Base-by-base conservation (phyloP, 2,329 filamentous ascomycete genomes). In the Coniochaeta pulveracea region DNA sequence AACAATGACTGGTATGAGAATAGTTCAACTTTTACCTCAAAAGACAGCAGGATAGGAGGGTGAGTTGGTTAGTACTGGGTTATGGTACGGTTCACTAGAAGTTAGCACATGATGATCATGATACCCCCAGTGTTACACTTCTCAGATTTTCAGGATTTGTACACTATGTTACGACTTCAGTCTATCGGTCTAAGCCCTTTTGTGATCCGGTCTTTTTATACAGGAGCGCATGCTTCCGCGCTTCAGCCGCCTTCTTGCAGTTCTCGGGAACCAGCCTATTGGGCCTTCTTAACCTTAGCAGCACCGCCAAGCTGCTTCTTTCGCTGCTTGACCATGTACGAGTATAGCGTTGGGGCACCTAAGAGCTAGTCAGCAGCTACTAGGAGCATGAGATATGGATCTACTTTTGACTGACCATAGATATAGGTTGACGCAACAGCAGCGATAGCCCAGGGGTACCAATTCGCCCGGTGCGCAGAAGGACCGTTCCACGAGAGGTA, bases 251-350 rank as follows among this genome's bases (percentile, higher is more conserved):
- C n/a, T n/a, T n/a, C n/a, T n/a, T n/a, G n/a, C n/a, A n/a, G n/a
- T n/a, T n/a, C n/a, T n/a, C n/a, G n/a, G n/a, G n/a, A 14, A 11
- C 9, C 4, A 3, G n/a, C 47, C 36, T 43, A 64, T 45, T 61
- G 53, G 9, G 46, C 47, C 38, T 60, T 60, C 51, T 69, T 65
- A 29, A 48, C 47, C 30, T 59, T 51, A 43, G 63, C 63, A 85
- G 64, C 34, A 89, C 74, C 34, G 5, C 47, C 42, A 10, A 49
- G 39, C 34, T 49, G 40, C 69, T 85, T 93, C 44, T 74, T 69
- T 46, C 89, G 70, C 69, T 98, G 91, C 40, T 69, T 68, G 67
- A 96, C 84, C 91, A 98, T 96, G 58, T 98, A 83, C 15, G 83
- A 85, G 54, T 91, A 96, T 37, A 96, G 60, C 36, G 93, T 71